Evolutionary conservation across 371 early-diverging fungal species (phyloP).

Genomic region (Cokeromyces recurvatus): DNA sequence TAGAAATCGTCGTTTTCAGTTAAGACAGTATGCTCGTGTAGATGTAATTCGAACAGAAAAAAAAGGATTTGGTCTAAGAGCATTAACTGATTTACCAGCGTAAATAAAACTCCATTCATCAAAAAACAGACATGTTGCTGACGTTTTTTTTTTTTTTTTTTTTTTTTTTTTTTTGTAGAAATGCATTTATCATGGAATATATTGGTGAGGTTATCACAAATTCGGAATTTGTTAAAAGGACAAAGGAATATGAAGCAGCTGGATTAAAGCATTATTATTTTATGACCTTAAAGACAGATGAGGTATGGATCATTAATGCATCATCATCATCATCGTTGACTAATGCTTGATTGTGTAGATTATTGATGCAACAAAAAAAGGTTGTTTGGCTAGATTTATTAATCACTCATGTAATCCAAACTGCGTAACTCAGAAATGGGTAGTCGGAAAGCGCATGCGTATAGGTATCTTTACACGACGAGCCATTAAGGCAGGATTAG

Average conservation of each 20-base stretch:
- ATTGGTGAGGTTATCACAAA: conserved; percentile 88
- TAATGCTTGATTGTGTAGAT: conserved; percentile 35
- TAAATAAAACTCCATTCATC: no score
- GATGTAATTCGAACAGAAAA: conserved; percentile 80
- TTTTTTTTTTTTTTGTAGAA: conserved; percentile 18
- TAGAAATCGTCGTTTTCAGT: conserved; percentile 84
- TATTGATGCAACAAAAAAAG: conserved; percentile 85
- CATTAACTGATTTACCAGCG: conserved; percentile 56
- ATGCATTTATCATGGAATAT: conserved; percentile 89
- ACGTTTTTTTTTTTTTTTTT: neutral
- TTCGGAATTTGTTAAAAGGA: conserved; percentile 70
- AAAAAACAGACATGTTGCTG: neutral
- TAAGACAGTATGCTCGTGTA: conserved; percentile 72
- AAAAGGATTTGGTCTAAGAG: conserved; percentile 88
- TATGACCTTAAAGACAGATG: conserved; percentile 86
- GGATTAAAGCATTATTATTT: conserved; percentile 93
- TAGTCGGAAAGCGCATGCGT: conserved; percentile 65
- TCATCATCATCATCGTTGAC: no score
- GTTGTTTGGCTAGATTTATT: conserved; percentile 84
- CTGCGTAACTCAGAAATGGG: conserved; percentile 81
- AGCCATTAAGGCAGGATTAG: conserved; percentile 65
- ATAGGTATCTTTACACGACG: conserved; percentile 78
- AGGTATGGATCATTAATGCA: conserved; percentile 44
- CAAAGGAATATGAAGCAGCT: conserved; percentile 67
- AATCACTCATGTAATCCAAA: conserved; percentile 92